These are phyloP conservation scores for Geotrichum europaeum DNA, from an alignment of 1,139 yeast genomes.

Conservation along the genomic window DNA sequence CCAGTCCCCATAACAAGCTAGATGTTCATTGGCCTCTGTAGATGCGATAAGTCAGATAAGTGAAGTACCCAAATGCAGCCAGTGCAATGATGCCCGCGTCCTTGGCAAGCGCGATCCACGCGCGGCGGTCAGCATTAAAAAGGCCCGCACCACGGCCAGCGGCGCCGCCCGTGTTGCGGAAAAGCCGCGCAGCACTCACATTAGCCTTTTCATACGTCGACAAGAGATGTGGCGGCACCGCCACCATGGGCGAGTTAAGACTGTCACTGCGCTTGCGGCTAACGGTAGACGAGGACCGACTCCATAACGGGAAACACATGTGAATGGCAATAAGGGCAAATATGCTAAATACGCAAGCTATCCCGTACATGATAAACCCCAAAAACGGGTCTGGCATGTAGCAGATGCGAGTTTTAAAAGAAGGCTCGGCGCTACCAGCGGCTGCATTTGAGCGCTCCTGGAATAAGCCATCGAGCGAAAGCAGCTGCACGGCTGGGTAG, in stretches of 20 bases:
- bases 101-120: conserved; percentile 8
- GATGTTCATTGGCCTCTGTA: conserved; percentile 2
- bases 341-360: conserved; percentile 23
- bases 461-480: conserved; percentile 46
- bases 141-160: background rate
- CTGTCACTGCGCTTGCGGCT: background rate
- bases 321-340: conserved; percentile 18
- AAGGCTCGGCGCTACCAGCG: background rate
- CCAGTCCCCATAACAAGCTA: background rate
- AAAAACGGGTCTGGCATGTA: conserved; percentile 64
- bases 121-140: background rate
- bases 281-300: background rate
- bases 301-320: background rate
- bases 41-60: conserved; percentile 11
- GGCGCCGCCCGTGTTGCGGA: background rate
- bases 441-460: conserved; percentile 11
- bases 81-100: conserved; percentile 9
- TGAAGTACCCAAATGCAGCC: conserved; percentile 2
- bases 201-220: background rate
- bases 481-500: conserved; percentile 77
- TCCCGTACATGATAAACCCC: conserved; percentile 37
- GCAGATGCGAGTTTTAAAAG: conserved; percentile 45
- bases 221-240: background rate
- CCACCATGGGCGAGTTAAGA: background rate
- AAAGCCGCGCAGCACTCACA: background rate